Percentiles rank a stretch among this genome's conserved stretches.
phyloP scores from a whole-genome alignment of 106 monocot species.

The Allium cepa region DNA sequence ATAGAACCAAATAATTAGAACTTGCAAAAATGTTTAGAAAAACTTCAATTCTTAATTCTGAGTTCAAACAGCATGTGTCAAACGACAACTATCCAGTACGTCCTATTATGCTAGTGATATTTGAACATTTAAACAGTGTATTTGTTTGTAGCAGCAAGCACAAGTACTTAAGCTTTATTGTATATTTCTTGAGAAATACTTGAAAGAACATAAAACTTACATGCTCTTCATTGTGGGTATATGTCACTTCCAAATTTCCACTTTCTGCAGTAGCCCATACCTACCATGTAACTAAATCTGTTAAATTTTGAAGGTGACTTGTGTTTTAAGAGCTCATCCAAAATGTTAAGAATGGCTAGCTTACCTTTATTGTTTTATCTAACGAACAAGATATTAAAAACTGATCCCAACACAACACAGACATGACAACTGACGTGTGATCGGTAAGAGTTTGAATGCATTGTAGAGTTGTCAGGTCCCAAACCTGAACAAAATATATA shows the following conservation, averaged over 20 bases:
- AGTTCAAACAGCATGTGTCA: not conserved
- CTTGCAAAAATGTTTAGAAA: not conserved
- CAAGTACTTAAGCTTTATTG: too few relatives aligned
- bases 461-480: slow-evolving; percentile 80
- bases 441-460: slow-evolving; percentile 86
- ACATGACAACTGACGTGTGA: slow-evolving; percentile 81
- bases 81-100: too few relatives aligned
- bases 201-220: slow-evolving; percentile 23
- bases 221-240: slow-evolving; percentile 82
- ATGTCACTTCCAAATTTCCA: slow-evolving; percentile 81
- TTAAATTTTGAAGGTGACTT: too few relatives aligned
- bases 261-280: slow-evolving; percentile 82
- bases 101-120: too few relatives aligned
- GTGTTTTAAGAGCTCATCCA: not conserved
- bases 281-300: slow-evolving; percentile 16
- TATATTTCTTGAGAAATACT: too few relatives aligned
- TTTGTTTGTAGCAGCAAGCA: too few relatives aligned
- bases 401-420: slow-evolving; percentile 91
- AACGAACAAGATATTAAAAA: slow-evolving; percentile 86
- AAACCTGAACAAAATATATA: slow-evolving; percentile 38
- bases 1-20: not conserved
- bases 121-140: too few relatives aligned
- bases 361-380: slow-evolving; percentile 57
- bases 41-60: not conserved
- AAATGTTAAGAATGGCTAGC: slow-evolving; percentile 1